Evolutionary conservation across 129 eudicot genomes (phyloP).

Genomic region (Scalesia atractyloides): DNA sequence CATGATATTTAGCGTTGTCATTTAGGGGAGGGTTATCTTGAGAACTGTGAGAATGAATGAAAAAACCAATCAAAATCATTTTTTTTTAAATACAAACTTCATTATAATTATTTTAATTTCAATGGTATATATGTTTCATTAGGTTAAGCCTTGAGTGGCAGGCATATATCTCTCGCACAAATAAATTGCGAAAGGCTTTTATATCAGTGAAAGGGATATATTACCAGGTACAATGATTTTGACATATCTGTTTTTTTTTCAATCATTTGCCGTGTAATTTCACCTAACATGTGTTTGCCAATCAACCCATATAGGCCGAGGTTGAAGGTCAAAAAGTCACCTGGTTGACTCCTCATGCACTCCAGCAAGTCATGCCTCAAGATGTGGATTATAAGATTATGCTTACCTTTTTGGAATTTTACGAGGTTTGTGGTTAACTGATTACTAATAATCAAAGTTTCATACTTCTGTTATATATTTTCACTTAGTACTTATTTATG

Average conservation of each 20-base stretch:
- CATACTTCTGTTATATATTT: neutral
- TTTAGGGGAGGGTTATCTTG: too few species aligned
- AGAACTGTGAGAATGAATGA: too few species aligned
- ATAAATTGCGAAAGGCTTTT: slow-evolving; percentile 59
- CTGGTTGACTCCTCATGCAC: slow-evolving; percentile 83
- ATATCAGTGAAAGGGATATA: slow-evolving; percentile 85
- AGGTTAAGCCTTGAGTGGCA: slow-evolving; percentile 88
- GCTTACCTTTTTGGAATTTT: slow-evolving; percentile 74
- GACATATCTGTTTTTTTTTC: neutral
- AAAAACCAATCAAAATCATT: too few species aligned
- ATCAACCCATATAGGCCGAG: slow-evolving; percentile 54
- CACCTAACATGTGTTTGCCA: too few species aligned
- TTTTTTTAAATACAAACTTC: too few species aligned
- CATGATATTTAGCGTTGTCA: too few species aligned
- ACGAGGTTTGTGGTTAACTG: slow-evolving; percentile 46
- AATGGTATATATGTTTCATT: slow-evolving; percentile 8
- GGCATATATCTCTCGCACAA: slow-evolving; percentile 39
- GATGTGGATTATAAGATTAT: slow-evolving; percentile 76
- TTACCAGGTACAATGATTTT: slow-evolving; percentile 52
- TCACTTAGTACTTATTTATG: neutral
- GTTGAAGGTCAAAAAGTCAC: slow-evolving; percentile 79
- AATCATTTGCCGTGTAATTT: neutral
- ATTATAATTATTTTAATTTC: neutral
- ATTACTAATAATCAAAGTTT: neutral
- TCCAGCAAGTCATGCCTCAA: slow-evolving; percentile 79